Percentiles rank a stretch among this genome's conserved stretches.
Conservation (phyloP, 208 protist genomes). For the Acanthamoeba triangularis region DNA sequence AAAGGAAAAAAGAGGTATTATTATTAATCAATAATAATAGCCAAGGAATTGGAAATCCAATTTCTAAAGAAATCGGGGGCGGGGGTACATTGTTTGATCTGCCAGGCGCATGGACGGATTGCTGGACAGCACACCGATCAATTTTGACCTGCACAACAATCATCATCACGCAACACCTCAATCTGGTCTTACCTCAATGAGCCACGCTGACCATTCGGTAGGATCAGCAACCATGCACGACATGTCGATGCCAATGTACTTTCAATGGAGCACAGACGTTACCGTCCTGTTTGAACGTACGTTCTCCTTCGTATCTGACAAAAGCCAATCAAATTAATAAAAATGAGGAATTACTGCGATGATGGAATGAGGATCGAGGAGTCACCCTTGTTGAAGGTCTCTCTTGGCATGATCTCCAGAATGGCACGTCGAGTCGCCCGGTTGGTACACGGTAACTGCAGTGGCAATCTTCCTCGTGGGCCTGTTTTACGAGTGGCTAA, state of each 20-base stretch:
- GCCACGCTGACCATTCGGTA: background rate
- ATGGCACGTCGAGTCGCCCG: slow-evolving; percentile 7
- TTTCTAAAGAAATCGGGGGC: too few species aligned
- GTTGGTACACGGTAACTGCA: slow-evolving; percentile 41
- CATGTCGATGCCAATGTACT: slow-evolving; percentile 35
- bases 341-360: too few species aligned
- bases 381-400: background rate
- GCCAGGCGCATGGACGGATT: background rate
- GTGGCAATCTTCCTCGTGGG: slow-evolving; percentile 49
- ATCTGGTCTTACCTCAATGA: background rate
- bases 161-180: background rate
- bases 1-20: too few species aligned
- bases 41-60: too few species aligned
- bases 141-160: background rate
- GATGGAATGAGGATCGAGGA: too few species aligned
- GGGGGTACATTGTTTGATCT: background rate
- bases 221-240: background rate
- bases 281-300: slow-evolving; percentile 20
- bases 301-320: background rate
- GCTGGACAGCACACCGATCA: background rate
- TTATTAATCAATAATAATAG: too few species aligned
- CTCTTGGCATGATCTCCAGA: background rate
- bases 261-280: slow-evolving; percentile 27
- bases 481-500: slow-evolving; percentile 59
- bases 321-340: background rate